Conservation (phyloP, 2,329 filamentous ascomycete genomes). For the Fusarium chlamydosporum region DNA sequence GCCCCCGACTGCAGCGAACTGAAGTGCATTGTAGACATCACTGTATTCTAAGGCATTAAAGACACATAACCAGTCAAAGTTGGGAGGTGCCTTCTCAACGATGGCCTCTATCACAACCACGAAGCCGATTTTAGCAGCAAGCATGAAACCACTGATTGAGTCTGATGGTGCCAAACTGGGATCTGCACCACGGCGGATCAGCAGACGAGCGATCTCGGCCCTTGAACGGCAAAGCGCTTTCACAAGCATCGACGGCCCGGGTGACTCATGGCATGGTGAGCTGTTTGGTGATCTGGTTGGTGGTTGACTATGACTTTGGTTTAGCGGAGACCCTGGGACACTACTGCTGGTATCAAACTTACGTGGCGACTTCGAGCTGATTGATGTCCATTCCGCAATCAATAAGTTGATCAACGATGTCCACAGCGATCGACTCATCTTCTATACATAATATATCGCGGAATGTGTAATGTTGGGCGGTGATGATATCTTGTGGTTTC, state of each 20-base stretch:
- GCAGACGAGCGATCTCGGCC: slow-evolving; percentile 19
- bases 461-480: slow-evolving; percentile 36
- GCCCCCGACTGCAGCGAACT: slow-evolving; percentile 42
- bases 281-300: neutral
- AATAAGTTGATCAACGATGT: slow-evolving; percentile 29
- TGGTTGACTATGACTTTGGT: neutral
- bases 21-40: slow-evolving; percentile 42
- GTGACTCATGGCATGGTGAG: neutral
- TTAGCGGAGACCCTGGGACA: neutral
- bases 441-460: slow-evolving; percentile 11
- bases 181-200: slow-evolving; percentile 42
- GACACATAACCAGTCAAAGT: slow-evolving; percentile 40
- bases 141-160: slow-evolving; percentile 34
- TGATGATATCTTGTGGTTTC: slow-evolving; percentile 19
- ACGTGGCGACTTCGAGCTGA: slow-evolving; percentile 7
- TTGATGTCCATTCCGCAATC: slow-evolving; percentile 39
- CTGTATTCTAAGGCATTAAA: slow-evolving; percentile 11
- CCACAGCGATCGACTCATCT: slow-evolving; percentile 7
- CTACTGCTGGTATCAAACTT: neutral
- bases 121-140: slow-evolving; percentile 33
- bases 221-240: slow-evolving; percentile 27
- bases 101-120: slow-evolving; percentile 36
- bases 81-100: slow-evolving; percentile 11
- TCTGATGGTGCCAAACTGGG: slow-evolving; percentile 26
- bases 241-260: slow-evolving; percentile 30